Percentiles rank a stretch among this genome's conserved stretches.
phyloP scores from a whole-genome alignment of 768 basidiomycete genomes.

The Rhodosporidiobolus odoratus region DNA sequence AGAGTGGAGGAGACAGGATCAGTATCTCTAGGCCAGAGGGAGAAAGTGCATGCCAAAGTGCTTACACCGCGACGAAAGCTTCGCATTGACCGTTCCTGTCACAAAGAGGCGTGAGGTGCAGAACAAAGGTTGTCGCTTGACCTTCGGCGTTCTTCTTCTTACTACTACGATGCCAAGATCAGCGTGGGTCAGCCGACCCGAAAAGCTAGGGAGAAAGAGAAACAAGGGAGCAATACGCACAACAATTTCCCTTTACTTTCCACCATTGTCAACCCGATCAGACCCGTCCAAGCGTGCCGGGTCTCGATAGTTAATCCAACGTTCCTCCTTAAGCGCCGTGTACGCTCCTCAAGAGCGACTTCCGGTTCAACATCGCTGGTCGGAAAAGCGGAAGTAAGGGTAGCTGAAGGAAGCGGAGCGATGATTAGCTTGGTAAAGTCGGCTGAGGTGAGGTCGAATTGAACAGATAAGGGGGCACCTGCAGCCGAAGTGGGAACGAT shows the following conservation, averaged over 20 bases:
- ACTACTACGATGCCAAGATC: not conserved
- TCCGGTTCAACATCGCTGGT: not conserved
- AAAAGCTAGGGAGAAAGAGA: not conserved
- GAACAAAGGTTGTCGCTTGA: not conserved
- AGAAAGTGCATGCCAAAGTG: not conserved
- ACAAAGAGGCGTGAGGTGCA: slow-evolving; percentile 11
- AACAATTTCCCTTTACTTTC: not conserved
- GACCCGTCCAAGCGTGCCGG: not conserved
- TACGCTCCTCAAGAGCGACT: not conserved
- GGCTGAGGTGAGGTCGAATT: not conserved
- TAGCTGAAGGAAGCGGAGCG: not conserved
- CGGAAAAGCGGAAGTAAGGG: not conserved
- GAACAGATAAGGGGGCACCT: not conserved
- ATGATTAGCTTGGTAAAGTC: slow-evolving; percentile 3
- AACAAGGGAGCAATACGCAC: not conserved
- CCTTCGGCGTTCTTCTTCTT: not conserved
- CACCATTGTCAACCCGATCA: not conserved
- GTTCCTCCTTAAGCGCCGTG: slow-evolving; percentile 9
- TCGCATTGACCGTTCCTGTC: not conserved
- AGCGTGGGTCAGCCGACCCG: not conserved
- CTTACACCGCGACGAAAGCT: slow-evolving; percentile 16
- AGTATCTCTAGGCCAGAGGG: not conserved
- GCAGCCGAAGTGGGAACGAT: not conserved
- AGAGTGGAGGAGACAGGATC: too few species aligned
- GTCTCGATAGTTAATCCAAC: slow-evolving; percentile 2